Conservation (phyloP, 2,329 filamentous ascomycete species). For the Trichoderma sp. region DNA sequence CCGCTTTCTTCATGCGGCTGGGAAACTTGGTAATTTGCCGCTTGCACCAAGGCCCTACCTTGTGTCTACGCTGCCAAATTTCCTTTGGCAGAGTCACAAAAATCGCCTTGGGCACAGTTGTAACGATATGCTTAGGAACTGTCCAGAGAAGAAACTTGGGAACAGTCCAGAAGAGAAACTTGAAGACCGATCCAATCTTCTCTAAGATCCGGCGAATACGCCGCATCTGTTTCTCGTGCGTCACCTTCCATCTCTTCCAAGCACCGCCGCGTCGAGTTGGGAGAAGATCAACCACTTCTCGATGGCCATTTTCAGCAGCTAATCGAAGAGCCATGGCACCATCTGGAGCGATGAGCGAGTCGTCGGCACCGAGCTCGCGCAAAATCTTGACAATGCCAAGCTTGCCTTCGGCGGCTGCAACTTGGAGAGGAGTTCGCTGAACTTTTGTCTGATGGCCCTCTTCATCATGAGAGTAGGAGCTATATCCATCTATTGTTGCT, state of each 20-base stretch:
- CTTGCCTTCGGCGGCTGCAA: constrained; percentile 44
- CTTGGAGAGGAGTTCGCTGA: constrained; percentile 46
- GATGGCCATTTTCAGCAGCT: constrained; percentile 43
- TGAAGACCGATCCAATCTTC: constrained; percentile 30
- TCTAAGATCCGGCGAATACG: constrained; percentile 28
- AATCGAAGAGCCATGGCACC: constrained; percentile 49
- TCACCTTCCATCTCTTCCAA: constrained; percentile 39
- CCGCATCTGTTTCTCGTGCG: constrained; percentile 34
- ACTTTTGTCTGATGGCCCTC: constrained; percentile 28
- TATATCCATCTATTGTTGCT: constrained; percentile 36
- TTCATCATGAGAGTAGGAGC: not conserved
- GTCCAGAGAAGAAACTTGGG: constrained; percentile 36
- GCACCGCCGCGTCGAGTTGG: constrained; percentile 42
- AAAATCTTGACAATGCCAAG: constrained; percentile 45
- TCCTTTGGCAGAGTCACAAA: constrained; percentile 33
- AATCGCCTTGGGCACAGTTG: constrained; percentile 33
- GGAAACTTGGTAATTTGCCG: constrained; percentile 33
- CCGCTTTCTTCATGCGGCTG: constrained; percentile 26
- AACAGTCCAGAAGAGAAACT: constrained; percentile 34
- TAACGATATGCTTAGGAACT: constrained; percentile 35
- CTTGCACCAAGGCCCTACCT: constrained; percentile 36
- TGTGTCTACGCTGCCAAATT: constrained; percentile 31
- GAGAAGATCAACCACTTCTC: constrained; percentile 46
- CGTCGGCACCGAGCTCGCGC: constrained; percentile 44
- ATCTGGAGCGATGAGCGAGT: constrained; percentile 46